Evolutionary conservation across 371 early-diverging fungal species (phyloP), one percentile per base, ranked within the genome.

Genomic region (Apophysomyces elegans): DNA sequence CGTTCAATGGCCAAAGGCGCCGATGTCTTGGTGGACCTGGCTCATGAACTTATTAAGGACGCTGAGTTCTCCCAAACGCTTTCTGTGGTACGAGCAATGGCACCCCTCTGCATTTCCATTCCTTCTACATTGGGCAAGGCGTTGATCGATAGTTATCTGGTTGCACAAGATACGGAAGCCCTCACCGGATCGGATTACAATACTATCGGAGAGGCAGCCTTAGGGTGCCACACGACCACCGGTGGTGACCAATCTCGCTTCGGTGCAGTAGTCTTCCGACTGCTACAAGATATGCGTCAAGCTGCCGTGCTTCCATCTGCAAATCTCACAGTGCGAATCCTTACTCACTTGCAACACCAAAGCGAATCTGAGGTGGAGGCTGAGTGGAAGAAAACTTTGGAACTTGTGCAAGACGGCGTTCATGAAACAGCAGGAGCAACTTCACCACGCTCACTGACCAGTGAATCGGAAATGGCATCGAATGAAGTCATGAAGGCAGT

Each of bases 1-100:
- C 75, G 78, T 1, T 66, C 76, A 1, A 56, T 75, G 7, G 14
- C 68, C 11, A 76, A 75, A 44, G 77, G 76, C 7, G 38, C 66
- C 4, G 6, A 57, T 8, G 69, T 72, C 18, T 47, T 79, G 8
- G 50, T 68, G 38, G 47, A 66, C 16, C 67, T 63, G 8, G 64
- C 68, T 12, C 39, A 35, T 13, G 14, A 67, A 13, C 26, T 63
- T 8, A 32, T 62, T 16, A 60, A 37, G 4, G 43, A 37, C 16
- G 21, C 13, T 14, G 41, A 60, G 14, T 56, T 66, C 6, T 36
- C 56, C 37, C 58, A 39, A 2, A 56, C 59, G 7, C 16, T 66
- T n/a, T 18, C 59, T 2, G 61, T 60, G 16, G 56, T 66, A 14
- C 61, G 41, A 8, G 61, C 61, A n/a, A 61, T 66, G 41, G 46